Base-by-base conservation (phyloP, 495 filamentous ascomycete species). In the Lophiotrema nucula region DNA sequence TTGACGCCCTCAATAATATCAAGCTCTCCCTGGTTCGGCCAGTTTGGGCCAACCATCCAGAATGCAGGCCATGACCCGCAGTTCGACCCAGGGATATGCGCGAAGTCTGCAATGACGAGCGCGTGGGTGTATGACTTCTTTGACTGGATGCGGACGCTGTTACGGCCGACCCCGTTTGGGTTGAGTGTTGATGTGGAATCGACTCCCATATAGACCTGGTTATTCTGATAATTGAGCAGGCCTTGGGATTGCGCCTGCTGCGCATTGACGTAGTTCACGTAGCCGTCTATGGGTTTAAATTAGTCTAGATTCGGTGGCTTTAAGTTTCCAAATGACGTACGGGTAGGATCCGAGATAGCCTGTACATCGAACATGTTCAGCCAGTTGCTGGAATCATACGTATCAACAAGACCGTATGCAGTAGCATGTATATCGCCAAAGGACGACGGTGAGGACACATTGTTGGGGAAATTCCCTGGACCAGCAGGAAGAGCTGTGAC, bases 1-100 rank as follows among this genome's bases (percentile, higher is more conserved):
- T 71, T 67, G 25, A 71, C 62, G 22, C 69, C 67, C 52, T 71
- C 69, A 45, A 72, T 53, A 21, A 68, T 70, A 21, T 63, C 60
- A n/a, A 64, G 42, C 44, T 97, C 92, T 19, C 92, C 92, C 31
- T 80, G 77, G 11, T 72, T 69, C 0, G 90, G 92, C 92, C 92
- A 97, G 49, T 74, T 70, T 4, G 70, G 71, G 11, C 60, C 63
- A 15, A 60, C 47, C 53, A 60, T 62, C 64, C 57, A 65, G 44
- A 73, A 74, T 3, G 72, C 72, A 1, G 72, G 72, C 71, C 73
- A 75, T 35, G 69, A 61, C 12, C 70, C 73, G 51, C 73, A 75
- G 19, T 51, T 55, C 25, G 65, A 59, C 8, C 62, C 67, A 11
- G 73, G 73, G 55, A 73, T 67, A 46, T 74, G 73, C 1, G 62